These are phyloP conservation scores for Dactylellina cionopaga DNA, from an alignment of 2,329 filamentous ascomycete genomes.

Conservation along the genomic window DNA sequence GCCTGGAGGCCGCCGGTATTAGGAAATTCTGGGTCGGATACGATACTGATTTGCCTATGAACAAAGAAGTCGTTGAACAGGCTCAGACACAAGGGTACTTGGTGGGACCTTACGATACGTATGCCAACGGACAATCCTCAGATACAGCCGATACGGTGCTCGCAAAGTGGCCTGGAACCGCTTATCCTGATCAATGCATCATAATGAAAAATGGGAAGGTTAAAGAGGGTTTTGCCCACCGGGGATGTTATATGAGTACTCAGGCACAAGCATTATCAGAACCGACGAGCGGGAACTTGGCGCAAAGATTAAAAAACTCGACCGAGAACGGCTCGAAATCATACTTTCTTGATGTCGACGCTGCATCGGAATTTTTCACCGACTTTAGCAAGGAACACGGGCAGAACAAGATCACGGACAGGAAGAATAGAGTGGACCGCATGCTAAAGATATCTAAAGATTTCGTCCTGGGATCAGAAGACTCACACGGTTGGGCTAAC, in stretches of 20 bases:
- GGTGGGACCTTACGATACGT: conserved; percentile 20
- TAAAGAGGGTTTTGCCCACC: conserved; percentile 1
- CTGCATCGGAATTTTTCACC: conserved; percentile 16
- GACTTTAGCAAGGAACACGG: conserved; percentile 2
- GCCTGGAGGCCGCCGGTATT: neutral
- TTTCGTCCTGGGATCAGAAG: conserved; percentile 22
- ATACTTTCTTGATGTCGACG: conserved; percentile 30
- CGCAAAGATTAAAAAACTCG: neutral
- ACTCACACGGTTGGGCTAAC: conserved; percentile 25
- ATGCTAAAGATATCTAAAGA: conserved; percentile 15
- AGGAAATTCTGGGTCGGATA: conserved; percentile 21
- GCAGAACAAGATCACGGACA: conserved; percentile 10
- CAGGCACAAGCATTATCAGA: conserved; percentile 19
- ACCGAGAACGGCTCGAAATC: conserved; percentile 6
- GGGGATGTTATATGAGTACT: conserved; percentile 22
- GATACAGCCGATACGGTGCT: neutral
- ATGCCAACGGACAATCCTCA: conserved; percentile 11
- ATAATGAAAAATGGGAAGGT: neutral
- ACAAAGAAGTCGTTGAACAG: neutral
- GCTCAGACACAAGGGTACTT: conserved; percentile 18
- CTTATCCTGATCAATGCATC: conserved; percentile 28
- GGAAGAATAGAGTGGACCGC: conserved; percentile 18
- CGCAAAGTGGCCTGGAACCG: conserved; percentile 7
- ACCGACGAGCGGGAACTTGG: conserved; percentile 1
- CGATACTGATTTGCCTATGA: neutral